These are phyloP conservation scores for Akanthomyces lecanii DNA, from an alignment of 2,329 filamentous ascomycete species.

Conservation along the genomic window DNA sequence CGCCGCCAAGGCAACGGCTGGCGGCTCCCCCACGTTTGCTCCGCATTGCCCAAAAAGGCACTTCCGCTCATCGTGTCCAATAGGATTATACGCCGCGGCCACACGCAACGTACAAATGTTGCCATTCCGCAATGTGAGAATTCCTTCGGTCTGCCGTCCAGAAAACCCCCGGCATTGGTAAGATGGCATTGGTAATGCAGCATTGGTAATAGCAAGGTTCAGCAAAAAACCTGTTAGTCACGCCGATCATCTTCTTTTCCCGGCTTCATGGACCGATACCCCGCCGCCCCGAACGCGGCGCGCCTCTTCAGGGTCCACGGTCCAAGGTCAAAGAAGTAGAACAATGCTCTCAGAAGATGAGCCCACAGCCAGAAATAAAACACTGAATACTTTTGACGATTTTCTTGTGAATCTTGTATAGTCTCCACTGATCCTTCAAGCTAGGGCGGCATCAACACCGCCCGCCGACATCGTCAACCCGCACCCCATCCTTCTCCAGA, in stretches of 20 bases:
- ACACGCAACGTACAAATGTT: not conserved
- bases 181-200: too few species aligned
- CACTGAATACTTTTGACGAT: too few species aligned
- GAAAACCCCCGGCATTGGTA: too few species aligned
- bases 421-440: too few species aligned
- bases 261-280: not conserved
- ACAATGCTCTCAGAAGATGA: too few species aligned
- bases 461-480: conserved; percentile 1
- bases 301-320: too few species aligned
- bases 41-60: conserved; percentile 6
- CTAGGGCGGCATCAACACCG: not conserved
- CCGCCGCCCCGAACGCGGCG: not conserved
- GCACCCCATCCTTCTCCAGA: not conserved
- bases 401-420: too few species aligned
- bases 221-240: not conserved
- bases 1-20: not conserved
- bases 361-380: too few species aligned
- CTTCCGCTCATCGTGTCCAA: not conserved
- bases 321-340: too few species aligned
- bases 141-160: too few species aligned
- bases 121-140: not conserved
- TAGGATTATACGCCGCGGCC: not conserved
- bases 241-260: not conserved
- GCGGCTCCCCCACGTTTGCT: not conserved
- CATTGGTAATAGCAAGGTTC: too few species aligned